phyloP scores from a whole-genome alignment of 305 asterid genomes.

The Fraxinus floribunda region DNA sequence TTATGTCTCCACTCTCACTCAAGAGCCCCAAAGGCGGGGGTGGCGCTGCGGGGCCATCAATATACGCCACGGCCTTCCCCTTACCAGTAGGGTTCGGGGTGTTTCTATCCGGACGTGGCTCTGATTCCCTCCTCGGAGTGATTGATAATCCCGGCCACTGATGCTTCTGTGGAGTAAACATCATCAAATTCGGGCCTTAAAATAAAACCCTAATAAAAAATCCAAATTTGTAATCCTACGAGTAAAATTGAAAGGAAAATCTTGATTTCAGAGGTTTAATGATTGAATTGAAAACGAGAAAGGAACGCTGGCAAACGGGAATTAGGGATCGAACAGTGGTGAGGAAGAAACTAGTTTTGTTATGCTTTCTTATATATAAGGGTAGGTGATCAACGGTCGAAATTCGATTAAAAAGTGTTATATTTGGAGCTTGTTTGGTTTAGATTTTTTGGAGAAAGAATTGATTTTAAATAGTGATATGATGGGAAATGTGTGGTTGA shows the following conservation, averaged over 20 bases:
- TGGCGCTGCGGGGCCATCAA: conserved; percentile 54
- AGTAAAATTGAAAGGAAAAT: neutral
- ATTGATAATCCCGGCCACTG: conserved; percentile 41
- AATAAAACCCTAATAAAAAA: neutral
- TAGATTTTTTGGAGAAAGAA: too few relatives aligned
- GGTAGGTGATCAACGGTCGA: neutral
- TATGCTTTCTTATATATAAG: neutral
- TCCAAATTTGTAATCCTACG: neutral
- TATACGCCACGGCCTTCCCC: conserved; percentile 53
- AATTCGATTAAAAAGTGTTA: neutral
- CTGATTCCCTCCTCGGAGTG: conserved; percentile 34
- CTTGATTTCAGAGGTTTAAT: neutral
- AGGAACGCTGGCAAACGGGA: neutral
- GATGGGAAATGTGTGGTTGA: too few relatives aligned
- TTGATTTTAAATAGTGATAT: too few relatives aligned
- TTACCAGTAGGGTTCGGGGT: conserved; percentile 45
- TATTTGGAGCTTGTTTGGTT: too few relatives aligned
- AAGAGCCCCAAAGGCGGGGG: conserved; percentile 66
- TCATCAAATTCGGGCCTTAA: conserved; percentile 7
- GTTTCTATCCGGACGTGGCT: conserved; percentile 11
- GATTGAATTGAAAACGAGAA: neutral
- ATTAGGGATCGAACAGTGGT: neutral
- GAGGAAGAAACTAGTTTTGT: neutral
- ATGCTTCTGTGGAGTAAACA: conserved; percentile 48
- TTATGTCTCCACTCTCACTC: conserved; percentile 45